These are phyloP conservation scores for Cicer bijugum DNA, from an alignment of 306 rosid genomes.

Conservation along the genomic window DNA sequence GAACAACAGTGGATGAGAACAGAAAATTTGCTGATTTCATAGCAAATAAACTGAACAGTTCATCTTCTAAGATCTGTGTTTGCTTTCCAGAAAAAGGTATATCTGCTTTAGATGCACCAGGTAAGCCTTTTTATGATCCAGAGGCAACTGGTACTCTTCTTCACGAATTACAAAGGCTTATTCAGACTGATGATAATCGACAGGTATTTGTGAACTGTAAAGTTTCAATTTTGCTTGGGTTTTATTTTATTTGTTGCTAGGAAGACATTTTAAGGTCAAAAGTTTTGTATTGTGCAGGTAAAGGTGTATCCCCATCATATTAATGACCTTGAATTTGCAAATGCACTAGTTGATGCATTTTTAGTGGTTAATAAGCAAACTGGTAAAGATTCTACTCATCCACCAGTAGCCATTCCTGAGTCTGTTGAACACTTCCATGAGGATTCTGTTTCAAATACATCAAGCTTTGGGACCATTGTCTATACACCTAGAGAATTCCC, in stretches of 20 bases:
- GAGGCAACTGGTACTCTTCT: conserved; percentile 71
- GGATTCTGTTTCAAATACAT: conserved; percentile 47
- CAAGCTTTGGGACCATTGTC: conserved; percentile 47
- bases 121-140: conserved; percentile 77
- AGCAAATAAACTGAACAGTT: conserved; percentile 73
- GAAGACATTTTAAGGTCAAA: conserved; percentile 13
- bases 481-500: conserved; percentile 76
- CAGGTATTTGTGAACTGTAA: conserved; percentile 52
- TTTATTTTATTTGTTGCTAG: conserved; percentile 20
- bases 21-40: conserved; percentile 75
- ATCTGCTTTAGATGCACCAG: conserved; percentile 89
- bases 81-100: conserved; percentile 89
- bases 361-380: conserved; percentile 63
- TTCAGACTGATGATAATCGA: conserved; percentile 61
- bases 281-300: conserved; percentile 59
- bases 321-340: conserved; percentile 78
- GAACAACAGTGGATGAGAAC: conserved; percentile 83
- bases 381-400: conserved; percentile 46
- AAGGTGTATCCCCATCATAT: conserved; percentile 77
- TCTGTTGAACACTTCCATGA: conserved; percentile 46
- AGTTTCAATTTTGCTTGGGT: conserved; percentile 32
- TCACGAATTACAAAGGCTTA: conserved; percentile 66
- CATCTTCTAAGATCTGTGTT: conserved; percentile 67
- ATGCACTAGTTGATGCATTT: conserved; percentile 79
- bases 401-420: conserved; percentile 46